Percentiles rank a stretch among this genome's conserved stretches.
Conservation (phyloP, 192 early-diverging fungal species). For the Umbelopsis sp. region DNA sequence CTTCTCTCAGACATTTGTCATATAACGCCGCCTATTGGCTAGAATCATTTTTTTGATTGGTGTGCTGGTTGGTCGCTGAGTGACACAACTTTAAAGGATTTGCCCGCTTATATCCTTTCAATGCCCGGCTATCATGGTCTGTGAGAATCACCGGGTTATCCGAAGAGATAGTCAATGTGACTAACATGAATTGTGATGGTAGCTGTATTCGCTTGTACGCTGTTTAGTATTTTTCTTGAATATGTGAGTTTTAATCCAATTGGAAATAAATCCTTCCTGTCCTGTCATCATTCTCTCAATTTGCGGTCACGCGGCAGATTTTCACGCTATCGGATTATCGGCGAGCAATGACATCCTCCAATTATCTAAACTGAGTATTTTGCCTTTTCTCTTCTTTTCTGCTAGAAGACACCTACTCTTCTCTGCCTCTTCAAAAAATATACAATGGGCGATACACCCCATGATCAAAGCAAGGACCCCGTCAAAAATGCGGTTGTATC, state of each 20-base stretch:
- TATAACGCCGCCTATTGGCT: conserved; percentile 5
- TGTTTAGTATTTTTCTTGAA: no score
- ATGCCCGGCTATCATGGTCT: no score
- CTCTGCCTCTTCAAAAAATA: neutral
- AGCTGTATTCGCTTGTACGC: no score
- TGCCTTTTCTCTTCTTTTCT: neutral
- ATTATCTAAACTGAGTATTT: neutral
- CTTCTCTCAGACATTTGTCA: conserved; percentile 11
- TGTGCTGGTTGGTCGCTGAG: neutral
- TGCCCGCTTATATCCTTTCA: no score
- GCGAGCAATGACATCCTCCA: neutral
- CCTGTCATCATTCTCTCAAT: neutral
- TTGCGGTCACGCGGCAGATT: neutral
- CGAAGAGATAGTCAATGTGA: no score
- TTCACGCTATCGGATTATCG: neutral
- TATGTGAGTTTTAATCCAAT: no score
- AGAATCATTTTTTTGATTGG: neutral
- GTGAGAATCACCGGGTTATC: no score
- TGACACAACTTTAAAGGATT: no score
- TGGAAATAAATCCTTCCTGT: no score
- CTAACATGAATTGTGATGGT: no score
- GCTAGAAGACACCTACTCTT: neutral
- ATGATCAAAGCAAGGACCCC: neutral
- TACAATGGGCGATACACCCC: neutral
- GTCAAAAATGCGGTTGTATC: neutral